Percentiles rank a stretch among this genome's conserved stretches.
Evolutionary conservation across 345 rosid species (phyloP).

Genomic region (Syzygium aqueum): DNA sequence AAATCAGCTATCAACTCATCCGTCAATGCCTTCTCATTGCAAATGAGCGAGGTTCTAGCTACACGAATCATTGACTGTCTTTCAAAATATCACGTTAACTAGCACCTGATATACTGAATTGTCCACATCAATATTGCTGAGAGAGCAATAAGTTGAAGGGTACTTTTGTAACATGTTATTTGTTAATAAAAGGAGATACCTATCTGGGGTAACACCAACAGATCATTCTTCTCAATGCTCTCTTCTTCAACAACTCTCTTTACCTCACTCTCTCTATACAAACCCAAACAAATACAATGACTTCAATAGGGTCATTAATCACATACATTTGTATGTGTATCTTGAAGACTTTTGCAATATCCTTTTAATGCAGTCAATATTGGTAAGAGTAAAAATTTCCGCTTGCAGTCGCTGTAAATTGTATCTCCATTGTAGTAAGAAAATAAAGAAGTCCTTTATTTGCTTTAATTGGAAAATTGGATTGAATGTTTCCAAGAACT

Average conservation of each 20-base stretch:
- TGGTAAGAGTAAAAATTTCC: background rate
- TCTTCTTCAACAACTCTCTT: background rate
- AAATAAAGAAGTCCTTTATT: background rate
- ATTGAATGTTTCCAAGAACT: background rate
- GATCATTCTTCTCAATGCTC: background rate
- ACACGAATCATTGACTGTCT: background rate
- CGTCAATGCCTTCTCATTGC: background rate
- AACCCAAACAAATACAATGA: background rate
- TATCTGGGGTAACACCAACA: background rate
- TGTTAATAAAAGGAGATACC: background rate
- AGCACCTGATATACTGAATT: background rate
- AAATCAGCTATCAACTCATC: background rate
- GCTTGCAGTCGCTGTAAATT: background rate
- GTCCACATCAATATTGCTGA: background rate
- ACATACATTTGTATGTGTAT: background rate
- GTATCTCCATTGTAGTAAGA: background rate
- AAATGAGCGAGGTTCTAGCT: background rate
- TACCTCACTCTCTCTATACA: background rate
- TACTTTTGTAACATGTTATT: background rate
- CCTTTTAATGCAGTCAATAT: background rate
- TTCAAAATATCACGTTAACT: background rate
- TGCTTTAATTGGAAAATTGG: background rate
- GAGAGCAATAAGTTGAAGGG: background rate
- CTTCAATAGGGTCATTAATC: background rate
- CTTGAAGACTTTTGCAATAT: background rate